Evolutionary conservation across 208 protist genomes (phyloP).

Genomic region (Phytomonas francai): DNA sequence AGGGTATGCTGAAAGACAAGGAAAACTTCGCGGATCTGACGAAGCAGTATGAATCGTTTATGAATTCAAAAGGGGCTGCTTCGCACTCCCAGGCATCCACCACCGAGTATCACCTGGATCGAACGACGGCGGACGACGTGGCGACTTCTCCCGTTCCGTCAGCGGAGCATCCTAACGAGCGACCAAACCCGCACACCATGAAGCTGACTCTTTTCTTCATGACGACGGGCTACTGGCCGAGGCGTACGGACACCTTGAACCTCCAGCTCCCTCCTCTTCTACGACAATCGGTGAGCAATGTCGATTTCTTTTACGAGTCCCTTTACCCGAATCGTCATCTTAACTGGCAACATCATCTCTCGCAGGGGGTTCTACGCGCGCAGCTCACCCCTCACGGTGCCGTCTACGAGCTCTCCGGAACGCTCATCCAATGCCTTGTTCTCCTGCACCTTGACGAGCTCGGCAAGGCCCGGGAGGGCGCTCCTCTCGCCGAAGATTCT

Average conservation of each 20-base stretch:
- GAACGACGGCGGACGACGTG: not conserved
- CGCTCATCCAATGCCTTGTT: constrained; percentile 86
- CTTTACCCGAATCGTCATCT: constrained; percentile 73
- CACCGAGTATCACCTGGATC: not conserved
- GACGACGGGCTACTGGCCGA: constrained; percentile 89
- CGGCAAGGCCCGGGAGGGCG: not conserved
- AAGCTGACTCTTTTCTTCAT: constrained; percentile 85
- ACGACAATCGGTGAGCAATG: constrained; percentile 30
- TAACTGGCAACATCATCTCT: constrained; percentile 85
- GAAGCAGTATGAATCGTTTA: constrained; percentile 34
- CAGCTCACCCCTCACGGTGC: constrained; percentile 20
- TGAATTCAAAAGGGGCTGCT: not conserved
- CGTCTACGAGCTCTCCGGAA: constrained; percentile 74
- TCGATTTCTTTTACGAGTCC: constrained; percentile 78
- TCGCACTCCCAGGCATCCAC: not conserved
- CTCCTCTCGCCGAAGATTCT: constrained; percentile 18
- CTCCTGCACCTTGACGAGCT: constrained; percentile 86
- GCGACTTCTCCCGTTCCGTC: not conserved
- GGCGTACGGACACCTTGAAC: constrained; percentile 24
- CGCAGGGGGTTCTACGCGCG: constrained; percentile 54
- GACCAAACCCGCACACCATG: constrained; percentile 7
- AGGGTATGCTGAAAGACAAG: constrained; percentile 91
- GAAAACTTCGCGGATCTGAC: constrained; percentile 26
- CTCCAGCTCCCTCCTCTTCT: constrained; percentile 31
- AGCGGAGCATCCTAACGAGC: not conserved